Percentiles rank a stretch among this genome's conserved stretches.
Conservation (phyloP, 805 yeast species). For the Yamadazyma philogaea region DNA sequence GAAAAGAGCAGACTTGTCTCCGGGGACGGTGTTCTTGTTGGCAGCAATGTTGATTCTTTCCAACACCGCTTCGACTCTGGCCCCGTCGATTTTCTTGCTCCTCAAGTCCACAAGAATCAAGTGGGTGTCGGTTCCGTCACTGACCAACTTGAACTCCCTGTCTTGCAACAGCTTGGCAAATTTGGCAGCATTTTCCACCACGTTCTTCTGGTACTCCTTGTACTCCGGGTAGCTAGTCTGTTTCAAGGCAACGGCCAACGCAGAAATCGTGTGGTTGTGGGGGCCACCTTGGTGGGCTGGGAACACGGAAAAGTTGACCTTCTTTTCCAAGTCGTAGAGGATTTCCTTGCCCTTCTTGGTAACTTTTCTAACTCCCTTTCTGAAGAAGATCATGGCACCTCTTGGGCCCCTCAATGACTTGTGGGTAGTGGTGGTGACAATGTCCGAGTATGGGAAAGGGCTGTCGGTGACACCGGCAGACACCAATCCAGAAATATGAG, state of each 20-base stretch:
- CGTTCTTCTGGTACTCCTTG: slow-evolving; percentile 85
- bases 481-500: slow-evolving; percentile 93
- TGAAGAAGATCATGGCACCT: slow-evolving; percentile 99
- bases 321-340: slow-evolving; percentile 85
- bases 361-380: slow-evolving; percentile 88
- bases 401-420: slow-evolving; percentile 99
- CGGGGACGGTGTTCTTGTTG: slow-evolving; percentile 97
- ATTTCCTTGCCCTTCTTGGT: slow-evolving; percentile 92
- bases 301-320: slow-evolving; percentile 97
- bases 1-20: slow-evolving; percentile 92
- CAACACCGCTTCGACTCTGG: slow-evolving; percentile 92
- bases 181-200: slow-evolving; percentile 80
- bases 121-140: slow-evolving; percentile 96
- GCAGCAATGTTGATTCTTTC: slow-evolving; percentile 93
- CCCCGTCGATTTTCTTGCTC: slow-evolving; percentile 91
- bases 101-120: slow-evolving; percentile 88
- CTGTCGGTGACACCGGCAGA: slow-evolving; percentile 95
- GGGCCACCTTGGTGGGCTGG: slow-evolving; percentile 99
- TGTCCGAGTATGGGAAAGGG: slow-evolving; percentile 95
- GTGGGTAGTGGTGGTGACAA: slow-evolving; percentile 98
- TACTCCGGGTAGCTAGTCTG: slow-evolving; percentile 91
- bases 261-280: slow-evolving; percentile 98
- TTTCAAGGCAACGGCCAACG: slow-evolving; percentile 93
- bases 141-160: slow-evolving; percentile 77
- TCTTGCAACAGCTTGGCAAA: slow-evolving; percentile 72